A percentile compares a stretch with the other conserved stretches of the same genome.
phyloP scores from a whole-genome alignment of 345 rosid species.

The Garcia nutans region DNA sequence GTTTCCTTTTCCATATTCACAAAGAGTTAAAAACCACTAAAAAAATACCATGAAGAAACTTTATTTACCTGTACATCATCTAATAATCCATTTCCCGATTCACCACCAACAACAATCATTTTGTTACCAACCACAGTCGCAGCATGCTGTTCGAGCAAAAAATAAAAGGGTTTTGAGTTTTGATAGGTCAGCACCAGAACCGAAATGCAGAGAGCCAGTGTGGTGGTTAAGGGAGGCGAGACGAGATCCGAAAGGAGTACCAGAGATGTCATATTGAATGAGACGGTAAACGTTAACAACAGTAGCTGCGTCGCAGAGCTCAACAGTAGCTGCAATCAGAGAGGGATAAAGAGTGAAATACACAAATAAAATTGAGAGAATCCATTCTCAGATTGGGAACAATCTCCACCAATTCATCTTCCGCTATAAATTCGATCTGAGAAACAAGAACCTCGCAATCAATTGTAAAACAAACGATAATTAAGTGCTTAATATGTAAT shows the following conservation, averaged over 20 bases:
- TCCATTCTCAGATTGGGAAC: slow-evolving; percentile 38
- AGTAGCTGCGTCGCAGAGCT: slow-evolving; percentile 95
- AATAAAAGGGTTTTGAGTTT: slow-evolving; percentile 27
- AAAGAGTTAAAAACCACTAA: background rate
- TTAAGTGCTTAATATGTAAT: background rate
- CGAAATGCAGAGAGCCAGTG: slow-evolving; percentile 72
- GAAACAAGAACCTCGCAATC: background rate
- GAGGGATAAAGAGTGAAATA: slow-evolving; percentile 3
- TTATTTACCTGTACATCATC: slow-evolving; percentile 89
- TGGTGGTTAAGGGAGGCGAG: slow-evolving; percentile 86
- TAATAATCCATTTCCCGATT: slow-evolving; percentile 72
- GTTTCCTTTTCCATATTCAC: background rate
- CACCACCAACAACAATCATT: slow-evolving; percentile 97
- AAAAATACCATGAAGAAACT: background rate
- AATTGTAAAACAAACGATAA: background rate
- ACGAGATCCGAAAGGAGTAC: slow-evolving; percentile 89
- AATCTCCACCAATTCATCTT: slow-evolving; percentile 45
- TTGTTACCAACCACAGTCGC: slow-evolving; percentile 86
- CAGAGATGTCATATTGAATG: slow-evolving; percentile 91
- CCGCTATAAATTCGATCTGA: slow-evolving; percentile 84
- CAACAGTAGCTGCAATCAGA: slow-evolving; percentile 40
- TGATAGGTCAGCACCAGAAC: slow-evolving; percentile 74
- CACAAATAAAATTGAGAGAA: slow-evolving; percentile 29
- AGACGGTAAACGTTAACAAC: slow-evolving; percentile 96
- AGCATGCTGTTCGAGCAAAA: slow-evolving; percentile 62